A percentile compares a stretch with the other conserved stretches of the same genome.
Conservation (phyloP, 495 filamentous ascomycete genomes). For the Lasiosphaeris hirsuta region DNA sequence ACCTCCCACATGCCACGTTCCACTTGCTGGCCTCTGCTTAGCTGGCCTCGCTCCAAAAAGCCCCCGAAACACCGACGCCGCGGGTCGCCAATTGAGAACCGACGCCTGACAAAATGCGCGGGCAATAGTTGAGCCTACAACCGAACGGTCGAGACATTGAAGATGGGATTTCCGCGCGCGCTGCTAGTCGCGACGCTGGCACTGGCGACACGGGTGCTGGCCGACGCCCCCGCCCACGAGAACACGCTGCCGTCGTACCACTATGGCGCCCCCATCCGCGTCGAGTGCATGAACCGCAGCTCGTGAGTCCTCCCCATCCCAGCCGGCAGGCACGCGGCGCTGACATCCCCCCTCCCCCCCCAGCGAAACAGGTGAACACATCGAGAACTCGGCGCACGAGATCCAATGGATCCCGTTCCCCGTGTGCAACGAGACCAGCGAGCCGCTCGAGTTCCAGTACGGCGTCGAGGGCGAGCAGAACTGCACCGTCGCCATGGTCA, state of each 20-base stretch:
- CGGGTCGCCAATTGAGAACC: too few species aligned
- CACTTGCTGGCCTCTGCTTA: too few species aligned
- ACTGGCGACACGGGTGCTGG: slow-evolving; percentile 1
- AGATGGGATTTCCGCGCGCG: too few species aligned
- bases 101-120: too few species aligned
- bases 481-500: slow-evolving; percentile 83
- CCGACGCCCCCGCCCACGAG: slow-evolving; percentile 13
- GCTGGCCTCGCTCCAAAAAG: too few species aligned
- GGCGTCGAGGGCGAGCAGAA: slow-evolving; percentile 80
- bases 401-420: slow-evolving; percentile 94
- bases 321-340: neutral
- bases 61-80: too few species aligned
- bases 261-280: slow-evolving; percentile 45
- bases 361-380: slow-evolving; percentile 69
- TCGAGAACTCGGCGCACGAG: slow-evolving; percentile 72
- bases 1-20: too few species aligned
- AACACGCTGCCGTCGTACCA: slow-evolving; percentile 44
- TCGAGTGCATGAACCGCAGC: slow-evolving; percentile 56
- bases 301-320: slow-evolving; percentile 37
- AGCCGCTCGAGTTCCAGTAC: slow-evolving; percentile 79
- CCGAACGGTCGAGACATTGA: too few species aligned
- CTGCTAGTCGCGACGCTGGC: neutral
- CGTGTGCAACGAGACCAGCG: slow-evolving; percentile 82
- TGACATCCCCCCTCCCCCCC: neutral
- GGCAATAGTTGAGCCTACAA: too few species aligned